Base-by-base conservation (phyloP, 768 basidiomycete genomes). In the Tricholoma hemisulphureum region DNA sequence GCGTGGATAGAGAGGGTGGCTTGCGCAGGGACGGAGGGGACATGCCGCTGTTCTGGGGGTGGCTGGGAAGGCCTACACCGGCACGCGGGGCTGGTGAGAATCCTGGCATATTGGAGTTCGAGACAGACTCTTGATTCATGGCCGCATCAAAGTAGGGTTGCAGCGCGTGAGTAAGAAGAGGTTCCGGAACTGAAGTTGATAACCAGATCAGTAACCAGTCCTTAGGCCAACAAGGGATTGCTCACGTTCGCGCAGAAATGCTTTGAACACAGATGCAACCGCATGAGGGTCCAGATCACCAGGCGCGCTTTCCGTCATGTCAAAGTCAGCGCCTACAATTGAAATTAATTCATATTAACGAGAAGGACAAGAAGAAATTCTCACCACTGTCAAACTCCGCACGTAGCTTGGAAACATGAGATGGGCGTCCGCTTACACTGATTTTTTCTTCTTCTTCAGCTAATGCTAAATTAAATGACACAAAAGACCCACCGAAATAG, bases 261-360 rank as follows among this genome's bases (percentile, higher is more conserved):
- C 88, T 71, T 96, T 97, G 76, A 96, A 97, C 28, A 96, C 77
- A 23, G 92, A 91, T 18, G 95, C 87, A 6, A 98, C 95, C 1
- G 93, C 92, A 70, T 98, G 94, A 48, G 95, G 95, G 67, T 98
- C 95, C 32, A 98, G 74, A 66, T 98, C 94, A 7, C 89, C 85
- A 23, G 93, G 94, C 51, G 82, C 81, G 61, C 87, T 89, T 60
- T 84, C 83, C 37, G 79, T 73, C 75, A 98, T 83, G 67, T 94
- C 88, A 65, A 88, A 93, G 73, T 98, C 95, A 52, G 88, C 89
- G 57, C 94, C 93, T 88, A 65, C 37, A 35, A 68, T 57, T n/a
- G 41, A 18, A 35, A 52, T 16, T 50, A 32, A 29, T 58, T 57
- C 20, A 57, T 50, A 51, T 65, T 48, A 57, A 58, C 55, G 52